Percentiles rank a stretch among this genome's conserved stretches.
phyloP scores from a whole-genome alignment of 73 alveolate genomes.

The Paramecium sonneborni region DNA sequence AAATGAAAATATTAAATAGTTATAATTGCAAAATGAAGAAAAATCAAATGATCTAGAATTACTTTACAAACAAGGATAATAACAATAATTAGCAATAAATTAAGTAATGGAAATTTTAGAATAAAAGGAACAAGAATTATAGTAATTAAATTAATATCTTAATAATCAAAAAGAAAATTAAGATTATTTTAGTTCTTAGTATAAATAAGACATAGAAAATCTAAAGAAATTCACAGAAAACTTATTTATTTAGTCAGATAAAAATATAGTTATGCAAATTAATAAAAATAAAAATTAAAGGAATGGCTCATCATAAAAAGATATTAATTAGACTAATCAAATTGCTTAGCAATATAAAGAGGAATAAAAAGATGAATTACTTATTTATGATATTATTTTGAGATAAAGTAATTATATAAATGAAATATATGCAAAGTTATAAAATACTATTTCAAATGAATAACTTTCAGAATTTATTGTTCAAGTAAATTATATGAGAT shows the following conservation, averaged over 20 bases:
- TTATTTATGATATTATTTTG: background rate
- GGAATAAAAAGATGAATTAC: slow-evolving; percentile 11
- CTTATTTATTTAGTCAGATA: slow-evolving; percentile 4
- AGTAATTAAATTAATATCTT: background rate
- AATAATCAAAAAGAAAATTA: background rate
- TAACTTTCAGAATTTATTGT: slow-evolving; percentile 2
- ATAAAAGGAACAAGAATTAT: background rate
- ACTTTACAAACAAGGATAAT: background rate
- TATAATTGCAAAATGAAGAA: background rate
- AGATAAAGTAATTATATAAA: slow-evolving; percentile 6
- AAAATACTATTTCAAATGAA: background rate
- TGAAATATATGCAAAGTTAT: background rate
- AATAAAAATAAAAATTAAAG: background rate
- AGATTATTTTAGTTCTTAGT: background rate
- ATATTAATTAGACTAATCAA: background rate
- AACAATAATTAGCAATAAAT: slow-evolving; percentile 6
- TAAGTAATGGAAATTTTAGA: slow-evolving; percentile 5
- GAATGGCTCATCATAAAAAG: background rate
- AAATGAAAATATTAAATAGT: background rate
- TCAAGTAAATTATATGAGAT: background rate
- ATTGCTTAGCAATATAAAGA: background rate
- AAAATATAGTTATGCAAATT: background rate
- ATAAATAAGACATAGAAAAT: background rate
- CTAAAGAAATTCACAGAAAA: background rate
- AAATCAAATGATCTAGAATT: background rate